phyloP scores from a whole-genome alignment of 495 filamentous ascomycete genomes.

The Podospora australis region DNA sequence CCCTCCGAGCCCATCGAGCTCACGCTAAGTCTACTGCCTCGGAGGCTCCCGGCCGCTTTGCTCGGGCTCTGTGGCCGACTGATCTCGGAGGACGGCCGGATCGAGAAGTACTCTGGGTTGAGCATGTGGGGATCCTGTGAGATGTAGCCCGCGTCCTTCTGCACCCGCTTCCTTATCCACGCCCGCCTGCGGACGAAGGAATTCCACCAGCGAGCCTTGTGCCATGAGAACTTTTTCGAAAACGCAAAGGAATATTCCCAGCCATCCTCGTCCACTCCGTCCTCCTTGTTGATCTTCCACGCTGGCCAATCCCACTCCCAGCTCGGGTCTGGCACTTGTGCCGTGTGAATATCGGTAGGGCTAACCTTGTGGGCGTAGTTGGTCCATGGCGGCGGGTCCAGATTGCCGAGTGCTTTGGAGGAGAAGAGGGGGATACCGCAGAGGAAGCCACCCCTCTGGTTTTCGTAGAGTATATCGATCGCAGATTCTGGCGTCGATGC shows the following conservation, averaged over 20 bases:
- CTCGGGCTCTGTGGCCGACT: constrained; percentile 32
- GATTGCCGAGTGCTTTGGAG: constrained; percentile 71
- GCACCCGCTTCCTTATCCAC: constrained; percentile 82
- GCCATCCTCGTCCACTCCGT: constrained; percentile 78
- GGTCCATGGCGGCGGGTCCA: constrained; percentile 84
- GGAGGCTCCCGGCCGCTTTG: constrained; percentile 7
- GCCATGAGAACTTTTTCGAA: constrained; percentile 70
- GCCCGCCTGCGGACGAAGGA: constrained; percentile 83
- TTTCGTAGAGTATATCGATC: constrained; percentile 92
- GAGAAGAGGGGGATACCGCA: constrained; percentile 90
- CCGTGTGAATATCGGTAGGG: constrained; percentile 80
- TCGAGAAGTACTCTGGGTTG: constrained; percentile 81
- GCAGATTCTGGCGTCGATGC: constrained; percentile 43
- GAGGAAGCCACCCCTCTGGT: constrained; percentile 76
- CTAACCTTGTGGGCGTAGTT: constrained; percentile 64
- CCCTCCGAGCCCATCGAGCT: constrained; percentile 12
- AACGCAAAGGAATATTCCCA: constrained; percentile 96
- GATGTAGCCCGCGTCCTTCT: constrained; percentile 39
- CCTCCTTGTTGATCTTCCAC: constrained; percentile 89
- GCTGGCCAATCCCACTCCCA: constrained; percentile 96
- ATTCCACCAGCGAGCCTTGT: constrained; percentile 85
- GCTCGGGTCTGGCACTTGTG: constrained; percentile 88
- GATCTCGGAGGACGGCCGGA: constrained; percentile 45
- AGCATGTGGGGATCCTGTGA: constrained; percentile 53
- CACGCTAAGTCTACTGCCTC: constrained; percentile 21